Conservation (phyloP, 75 land plant species). For the Adiantum capillusveneris region DNA sequence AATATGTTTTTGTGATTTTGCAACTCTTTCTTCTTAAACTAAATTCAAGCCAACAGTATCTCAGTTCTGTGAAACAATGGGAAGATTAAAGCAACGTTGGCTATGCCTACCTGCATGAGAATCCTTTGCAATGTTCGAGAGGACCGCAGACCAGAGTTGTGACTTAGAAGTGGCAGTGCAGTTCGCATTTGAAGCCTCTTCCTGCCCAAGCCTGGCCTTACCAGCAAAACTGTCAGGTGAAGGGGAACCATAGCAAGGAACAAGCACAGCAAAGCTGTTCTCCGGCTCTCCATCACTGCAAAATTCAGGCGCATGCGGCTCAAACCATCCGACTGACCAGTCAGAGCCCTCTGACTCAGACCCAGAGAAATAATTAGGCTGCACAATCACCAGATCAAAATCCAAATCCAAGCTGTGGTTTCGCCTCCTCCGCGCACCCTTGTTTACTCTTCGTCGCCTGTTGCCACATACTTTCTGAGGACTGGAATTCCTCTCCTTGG, state of each 20-base stretch:
- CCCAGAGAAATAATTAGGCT: slow-evolving; percentile 52
- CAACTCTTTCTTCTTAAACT: too few species aligned
- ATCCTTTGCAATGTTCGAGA: neutral
- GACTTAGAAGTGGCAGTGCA: neutral
- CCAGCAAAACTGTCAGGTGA: slow-evolving; percentile 5
- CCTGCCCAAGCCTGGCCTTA: neutral
- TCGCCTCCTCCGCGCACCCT: slow-evolving; percentile 29
- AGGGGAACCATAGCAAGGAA: slow-evolving; percentile 68
- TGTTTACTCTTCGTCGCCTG: neutral
- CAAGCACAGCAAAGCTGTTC: slow-evolving; percentile 72
- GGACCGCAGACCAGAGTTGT: neutral
- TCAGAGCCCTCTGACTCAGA: slow-evolving; percentile 88
- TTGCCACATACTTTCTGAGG: neutral
- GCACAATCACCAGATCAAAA: slow-evolving; percentile 70
- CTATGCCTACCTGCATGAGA: neutral
- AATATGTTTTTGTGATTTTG: too few species aligned
- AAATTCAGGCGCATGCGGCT: slow-evolving; percentile 71
- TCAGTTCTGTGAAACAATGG: too few species aligned
- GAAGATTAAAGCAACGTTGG: too few species aligned
- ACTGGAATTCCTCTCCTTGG: neutral
- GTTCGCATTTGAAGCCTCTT: neutral
- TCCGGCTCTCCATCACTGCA: slow-evolving; percentile 56
- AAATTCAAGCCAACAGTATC: too few species aligned
- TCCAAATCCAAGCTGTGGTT: slow-evolving; percentile 51
- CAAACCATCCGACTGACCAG: slow-evolving; percentile 90